These are phyloP conservation scores for Musa balbisiana DNA, from an alignment of 202 grass and related monocot genomes.

Conservation along the genomic window DNA sequence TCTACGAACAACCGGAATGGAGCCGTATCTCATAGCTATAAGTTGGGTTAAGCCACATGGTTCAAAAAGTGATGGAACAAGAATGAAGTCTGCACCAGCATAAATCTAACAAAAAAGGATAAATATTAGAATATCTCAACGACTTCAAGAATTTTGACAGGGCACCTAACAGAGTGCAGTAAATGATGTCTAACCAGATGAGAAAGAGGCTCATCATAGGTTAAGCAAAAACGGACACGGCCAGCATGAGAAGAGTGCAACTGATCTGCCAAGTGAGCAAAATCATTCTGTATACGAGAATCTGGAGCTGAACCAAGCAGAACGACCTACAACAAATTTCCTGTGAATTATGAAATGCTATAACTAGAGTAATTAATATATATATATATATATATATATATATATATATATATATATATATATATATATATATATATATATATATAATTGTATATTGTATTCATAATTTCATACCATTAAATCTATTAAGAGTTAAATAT, in stretches of 20 bases:
- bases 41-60: constrained; percentile 95
- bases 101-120: constrained; percentile 54
- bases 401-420: too few relatives aligned
- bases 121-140: constrained; percentile 1
- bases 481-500: neutral
- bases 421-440: too few relatives aligned
- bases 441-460: too few relatives aligned
- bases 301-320: constrained; percentile 89
- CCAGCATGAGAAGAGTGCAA: constrained; percentile 66
- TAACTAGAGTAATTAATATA: too few relatives aligned
- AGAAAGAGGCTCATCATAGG: constrained; percentile 87
- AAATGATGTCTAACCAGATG: constrained; percentile 55
- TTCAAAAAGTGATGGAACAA: constrained; percentile 92
- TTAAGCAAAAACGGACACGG: constrained; percentile 65
- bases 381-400: too few relatives aligned
- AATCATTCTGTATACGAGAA: constrained; percentile 77
- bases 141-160: neutral
- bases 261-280: constrained; percentile 53
- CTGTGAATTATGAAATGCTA: neutral
- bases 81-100: constrained; percentile 92
- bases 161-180: neutral
- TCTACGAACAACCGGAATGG: constrained; percentile 89
- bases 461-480: neutral
- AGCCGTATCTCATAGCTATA: constrained; percentile 92
- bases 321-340: constrained; percentile 51